Conservation (phyloP, 805 yeast species). For the Schizosaccharomyces lindneri region DNA sequence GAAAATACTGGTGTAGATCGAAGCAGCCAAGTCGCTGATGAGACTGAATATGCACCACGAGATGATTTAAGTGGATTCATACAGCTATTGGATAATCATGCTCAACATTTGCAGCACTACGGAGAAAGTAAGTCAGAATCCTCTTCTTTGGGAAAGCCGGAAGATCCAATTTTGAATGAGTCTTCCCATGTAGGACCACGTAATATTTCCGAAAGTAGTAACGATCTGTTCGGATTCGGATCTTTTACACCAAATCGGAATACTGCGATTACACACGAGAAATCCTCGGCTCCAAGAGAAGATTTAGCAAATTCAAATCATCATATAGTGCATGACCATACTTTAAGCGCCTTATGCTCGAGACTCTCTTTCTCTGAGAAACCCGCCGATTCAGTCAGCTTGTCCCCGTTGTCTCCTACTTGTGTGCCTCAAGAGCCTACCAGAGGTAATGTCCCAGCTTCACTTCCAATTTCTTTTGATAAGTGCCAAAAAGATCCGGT, state of each 20-base stretch:
- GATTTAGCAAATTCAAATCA: background rate
- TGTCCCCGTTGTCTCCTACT: background rate
- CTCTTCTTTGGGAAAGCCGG: background rate
- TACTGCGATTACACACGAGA: too few species aligned
- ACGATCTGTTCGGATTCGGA: background rate
- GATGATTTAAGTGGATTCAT: background rate
- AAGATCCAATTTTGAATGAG: background rate
- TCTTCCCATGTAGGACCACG: background rate
- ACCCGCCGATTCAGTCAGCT: background rate
- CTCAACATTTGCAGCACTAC: background rate
- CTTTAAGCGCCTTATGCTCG: background rate
- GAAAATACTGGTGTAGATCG: background rate
- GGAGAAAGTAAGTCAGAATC: background rate
- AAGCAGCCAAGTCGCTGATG: background rate
- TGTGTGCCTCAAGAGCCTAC: background rate
- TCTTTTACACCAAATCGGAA: background rate
- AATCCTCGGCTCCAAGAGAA: background rate
- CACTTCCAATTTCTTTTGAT: too few species aligned
- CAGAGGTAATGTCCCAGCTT: background rate
- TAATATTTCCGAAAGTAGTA: background rate
- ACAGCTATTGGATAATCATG: background rate
- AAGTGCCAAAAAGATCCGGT: too few species aligned
- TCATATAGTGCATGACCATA: background rate
- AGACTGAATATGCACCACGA: background rate
- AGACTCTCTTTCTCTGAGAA: background rate